Evolutionary conservation across 2,329 filamentous ascomycete genomes (phyloP), one percentile per base, ranked within the genome.

Genomic region (Cladobotryum mycophilum): DNA sequence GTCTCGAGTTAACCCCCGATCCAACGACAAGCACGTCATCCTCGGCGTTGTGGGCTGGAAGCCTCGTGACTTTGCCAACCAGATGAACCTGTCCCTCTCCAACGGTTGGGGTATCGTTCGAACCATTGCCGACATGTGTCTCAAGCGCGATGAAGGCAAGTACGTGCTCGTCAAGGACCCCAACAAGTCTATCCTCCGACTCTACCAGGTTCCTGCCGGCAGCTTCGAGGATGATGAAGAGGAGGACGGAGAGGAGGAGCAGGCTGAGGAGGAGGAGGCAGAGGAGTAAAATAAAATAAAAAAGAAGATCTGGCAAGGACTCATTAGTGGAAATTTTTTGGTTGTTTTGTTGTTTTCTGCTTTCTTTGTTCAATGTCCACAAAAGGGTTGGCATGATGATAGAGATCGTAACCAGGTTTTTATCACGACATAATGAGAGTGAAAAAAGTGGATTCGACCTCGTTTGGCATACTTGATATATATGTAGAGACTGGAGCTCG

Each of bases 91-190:
- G 64, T 95, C 91, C 64, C 81, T 97, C 52, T 88, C 87, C 73
- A 99, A 99, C 73, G 93, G 93, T 56, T 99, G 93, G 93, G 93
- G 93, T 70, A 97, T 99, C 59, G 93, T 99, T 53, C 89, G 93
- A 59, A 99, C 93, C 46, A 96, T 99, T 65, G 89, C 89, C 61
- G 93, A 99, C 72, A 95, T 97, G 86, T 87, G 85, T 63, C 79
- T 90, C 61, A 82, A 84, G 70, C 82, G 84, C 70, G 78, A 83
- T 43, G 86, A 90, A 60, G 86, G 85, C 70, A 91, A 91, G 75
- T 93, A 88, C 61, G 84, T 93, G 43, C 77, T 87, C 17, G 82
- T 86, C 65, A 86, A 86, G 85, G 93, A 99, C 71, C 93, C 93
- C 53, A 99, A 99, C 80, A 97, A 96, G 84, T 82, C 87, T 52